Evolutionary conservation across 2,329 filamentous ascomycete species (phyloP).

Genomic region (Fusarium keratoplasticum): DNA sequence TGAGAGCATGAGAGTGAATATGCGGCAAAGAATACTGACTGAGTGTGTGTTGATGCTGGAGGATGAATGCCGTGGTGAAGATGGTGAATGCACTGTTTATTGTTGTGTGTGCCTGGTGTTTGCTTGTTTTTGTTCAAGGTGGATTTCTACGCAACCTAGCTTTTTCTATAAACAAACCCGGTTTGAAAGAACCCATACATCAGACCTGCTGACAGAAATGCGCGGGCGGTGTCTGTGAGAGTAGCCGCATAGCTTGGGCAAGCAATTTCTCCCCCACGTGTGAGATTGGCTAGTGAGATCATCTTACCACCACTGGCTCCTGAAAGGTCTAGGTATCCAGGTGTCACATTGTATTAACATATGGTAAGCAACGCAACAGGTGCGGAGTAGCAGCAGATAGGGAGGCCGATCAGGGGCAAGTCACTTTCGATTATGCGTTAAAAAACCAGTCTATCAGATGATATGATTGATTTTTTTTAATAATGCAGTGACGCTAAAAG

Average conservation of each 20-base stretch:
- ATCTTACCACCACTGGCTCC: too few species aligned
- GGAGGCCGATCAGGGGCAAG: too few species aligned
- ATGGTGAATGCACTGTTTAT: neutral
- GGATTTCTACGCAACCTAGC: neutral
- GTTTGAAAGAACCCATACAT: neutral
- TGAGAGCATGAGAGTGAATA: too few species aligned
- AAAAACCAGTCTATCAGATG: too few species aligned
- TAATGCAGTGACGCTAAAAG: too few species aligned
- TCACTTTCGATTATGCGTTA: too few species aligned
- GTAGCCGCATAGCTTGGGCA: neutral
- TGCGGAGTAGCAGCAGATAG: neutral
- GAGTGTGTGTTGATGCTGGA: neutral
- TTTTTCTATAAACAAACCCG: too few species aligned
- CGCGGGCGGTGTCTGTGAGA: neutral
- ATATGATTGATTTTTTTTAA: too few species aligned
- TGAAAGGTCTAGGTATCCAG: too few species aligned
- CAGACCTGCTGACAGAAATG: neutral
- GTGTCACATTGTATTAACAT: neutral
- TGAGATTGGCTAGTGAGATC: too few species aligned
- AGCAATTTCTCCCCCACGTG: neutral
- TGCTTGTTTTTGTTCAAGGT: neutral
- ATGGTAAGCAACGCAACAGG: neutral
- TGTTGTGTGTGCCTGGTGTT: neutral
- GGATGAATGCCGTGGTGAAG: neutral
- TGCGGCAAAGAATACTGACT: neutral